phyloP scores from a whole-genome alignment of 2,329 filamentous ascomycete species.

The Arachnopeziza araneosa region DNA sequence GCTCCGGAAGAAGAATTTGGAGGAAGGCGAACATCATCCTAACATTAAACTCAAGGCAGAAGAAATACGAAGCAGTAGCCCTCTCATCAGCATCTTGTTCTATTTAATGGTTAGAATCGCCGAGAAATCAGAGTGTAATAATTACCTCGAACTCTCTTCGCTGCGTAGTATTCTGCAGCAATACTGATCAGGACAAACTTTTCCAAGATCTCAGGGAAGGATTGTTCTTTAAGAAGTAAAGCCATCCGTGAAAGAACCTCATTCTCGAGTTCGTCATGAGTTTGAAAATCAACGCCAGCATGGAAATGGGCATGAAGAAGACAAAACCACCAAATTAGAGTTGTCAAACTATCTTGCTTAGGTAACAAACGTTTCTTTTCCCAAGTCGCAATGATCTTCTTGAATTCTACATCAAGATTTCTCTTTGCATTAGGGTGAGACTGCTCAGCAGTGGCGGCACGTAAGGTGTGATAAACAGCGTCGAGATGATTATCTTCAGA shows the following conservation, averaged over 20 bases:
- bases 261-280: slow-evolving; percentile 75
- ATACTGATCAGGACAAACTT: slow-evolving; percentile 85
- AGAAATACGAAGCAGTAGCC: slow-evolving; percentile 47
- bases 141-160: slow-evolving; percentile 52
- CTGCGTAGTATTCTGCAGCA: slow-evolving; percentile 71
- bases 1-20: slow-evolving; percentile 62
- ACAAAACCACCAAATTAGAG: slow-evolving; percentile 75
- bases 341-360: slow-evolving; percentile 36
- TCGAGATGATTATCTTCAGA: slow-evolving; percentile 75
- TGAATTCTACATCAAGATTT: slow-evolving; percentile 79
- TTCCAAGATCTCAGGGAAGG: slow-evolving; percentile 59
- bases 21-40: slow-evolving; percentile 70
- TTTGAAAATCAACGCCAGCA: slow-evolving; percentile 66
- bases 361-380: slow-evolving; percentile 34
- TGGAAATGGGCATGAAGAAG: slow-evolving; percentile 82
- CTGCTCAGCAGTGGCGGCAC: slow-evolving; percentile 67
- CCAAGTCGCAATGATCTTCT: slow-evolving; percentile 54
- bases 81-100: neutral
- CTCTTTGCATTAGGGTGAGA: slow-evolving; percentile 68
- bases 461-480: slow-evolving; percentile 84
- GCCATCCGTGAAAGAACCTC: slow-evolving; percentile 77
- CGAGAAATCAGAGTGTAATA: neutral
- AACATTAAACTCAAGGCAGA: slow-evolving; percentile 71
- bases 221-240: slow-evolving; percentile 64
- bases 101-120: neutral